phyloP scores from a whole-genome alignment of 2,329 filamentous ascomycete genomes.

The Claviceps africana region DNA sequence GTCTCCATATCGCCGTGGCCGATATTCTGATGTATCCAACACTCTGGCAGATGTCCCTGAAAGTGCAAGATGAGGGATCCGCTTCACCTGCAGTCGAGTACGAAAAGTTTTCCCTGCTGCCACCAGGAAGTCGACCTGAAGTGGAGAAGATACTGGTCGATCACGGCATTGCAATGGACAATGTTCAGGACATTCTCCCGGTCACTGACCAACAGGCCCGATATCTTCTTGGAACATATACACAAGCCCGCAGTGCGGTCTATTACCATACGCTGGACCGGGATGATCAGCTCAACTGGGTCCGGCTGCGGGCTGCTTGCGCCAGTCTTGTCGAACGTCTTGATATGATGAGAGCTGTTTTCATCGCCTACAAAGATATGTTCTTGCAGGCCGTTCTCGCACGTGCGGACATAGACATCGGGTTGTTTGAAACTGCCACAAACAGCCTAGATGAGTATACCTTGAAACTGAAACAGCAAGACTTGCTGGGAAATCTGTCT shows the following conservation, averaged over 20 bases:
- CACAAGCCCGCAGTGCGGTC: slow-evolving; percentile 1
- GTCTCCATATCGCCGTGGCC: not conserved
- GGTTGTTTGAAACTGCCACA: not conserved
- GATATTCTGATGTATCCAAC: not conserved
- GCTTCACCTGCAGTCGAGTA: not conserved
- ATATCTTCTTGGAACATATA: slow-evolving; percentile 2
- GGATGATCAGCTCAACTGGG: not conserved
- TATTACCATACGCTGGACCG: slow-evolving; percentile 3
- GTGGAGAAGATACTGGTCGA: not conserved
- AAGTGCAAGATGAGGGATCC: not conserved
- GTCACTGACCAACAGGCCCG: slow-evolving; percentile 2
- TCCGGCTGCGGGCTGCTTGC: not conserved
- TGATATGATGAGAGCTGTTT: slow-evolving; percentile 3
- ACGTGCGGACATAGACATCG: not conserved
- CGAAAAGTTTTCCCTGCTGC: slow-evolving; percentile 1
- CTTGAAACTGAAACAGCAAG: slow-evolving; percentile 1
- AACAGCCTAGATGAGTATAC: slow-evolving; percentile 1
- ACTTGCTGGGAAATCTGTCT: not conserved
- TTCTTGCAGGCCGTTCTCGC: slow-evolving; percentile 1
- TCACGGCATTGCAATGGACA: not conserved
- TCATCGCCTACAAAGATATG: slow-evolving; percentile 2
- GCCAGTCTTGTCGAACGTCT: not conserved
- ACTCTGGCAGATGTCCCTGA: not conserved
- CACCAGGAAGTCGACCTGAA: not conserved
- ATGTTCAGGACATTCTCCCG: not conserved